Conservation (phyloP, 208 protist species). For the Leptomonas pyrrhocoris region DNA sequence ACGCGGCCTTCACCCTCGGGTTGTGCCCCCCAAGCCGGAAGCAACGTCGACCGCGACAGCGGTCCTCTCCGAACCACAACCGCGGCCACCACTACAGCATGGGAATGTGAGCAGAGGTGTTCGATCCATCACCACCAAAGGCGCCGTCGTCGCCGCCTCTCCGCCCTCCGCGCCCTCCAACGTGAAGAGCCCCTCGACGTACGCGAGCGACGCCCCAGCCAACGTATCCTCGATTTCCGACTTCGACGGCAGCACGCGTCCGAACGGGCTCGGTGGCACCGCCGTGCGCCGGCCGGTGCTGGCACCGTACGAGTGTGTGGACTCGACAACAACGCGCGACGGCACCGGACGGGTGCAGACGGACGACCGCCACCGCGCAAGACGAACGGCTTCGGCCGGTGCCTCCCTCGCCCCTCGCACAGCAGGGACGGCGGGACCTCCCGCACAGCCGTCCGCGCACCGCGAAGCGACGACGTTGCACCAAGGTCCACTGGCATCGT, state of each 20-base stretch:
- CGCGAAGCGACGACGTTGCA: too few relatives aligned
- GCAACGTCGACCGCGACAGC: not conserved
- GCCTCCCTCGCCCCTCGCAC: not conserved
- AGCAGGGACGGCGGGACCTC: not conserved
- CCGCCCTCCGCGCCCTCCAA: not conserved
- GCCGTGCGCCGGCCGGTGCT: constrained; percentile 4
- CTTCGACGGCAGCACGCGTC: not conserved
- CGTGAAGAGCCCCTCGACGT: not conserved
- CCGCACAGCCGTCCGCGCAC: too few relatives aligned
- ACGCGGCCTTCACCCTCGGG: not conserved
- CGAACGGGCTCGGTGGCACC: not conserved
- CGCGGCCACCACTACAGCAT: not conserved
- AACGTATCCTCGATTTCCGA: not conserved
- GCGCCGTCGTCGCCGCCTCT: not conserved
- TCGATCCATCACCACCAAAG: constrained; percentile 15
- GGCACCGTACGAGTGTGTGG: not conserved
- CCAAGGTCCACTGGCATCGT: too few relatives aligned
- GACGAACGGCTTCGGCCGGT: not conserved
- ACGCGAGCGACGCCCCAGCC: not conserved
- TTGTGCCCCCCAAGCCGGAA: not conserved
- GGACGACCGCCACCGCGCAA: not conserved
- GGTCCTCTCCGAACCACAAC: not conserved
- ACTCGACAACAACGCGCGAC: not conserved
- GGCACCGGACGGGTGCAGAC: not conserved
- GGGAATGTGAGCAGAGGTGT: not conserved